Base-by-base conservation (phyloP, 495 filamentous ascomycete species). In the Parathielavia hyrcaniae region DNA sequence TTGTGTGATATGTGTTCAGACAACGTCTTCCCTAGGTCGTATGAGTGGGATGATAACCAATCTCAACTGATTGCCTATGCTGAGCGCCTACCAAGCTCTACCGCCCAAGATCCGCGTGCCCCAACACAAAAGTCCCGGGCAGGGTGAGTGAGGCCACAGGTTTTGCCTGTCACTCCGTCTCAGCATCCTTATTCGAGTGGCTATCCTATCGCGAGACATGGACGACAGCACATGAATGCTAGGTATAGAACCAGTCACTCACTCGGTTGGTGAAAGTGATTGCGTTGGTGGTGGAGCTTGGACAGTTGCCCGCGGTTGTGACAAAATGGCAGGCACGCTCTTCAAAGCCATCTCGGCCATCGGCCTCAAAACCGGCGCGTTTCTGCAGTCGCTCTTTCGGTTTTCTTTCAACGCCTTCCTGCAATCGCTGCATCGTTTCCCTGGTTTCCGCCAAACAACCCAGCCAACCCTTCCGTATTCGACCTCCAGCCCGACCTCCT, bases 241-340 rank as follows among this genome's bases (percentile, higher is more conserved):
- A n/a, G n/a, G n/a, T n/a, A 30, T 30, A 30, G 6, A 3, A 30
- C 26, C 26, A 30, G 26, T 30, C 6, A 30, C 26, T 30, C 26
- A 2, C 26, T 30, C 26, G 26, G 3, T 30, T 6, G 6, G 3
- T 20, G 41, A 23, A n/a, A 47, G 8, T 10, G 8, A 11, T 22
- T 44, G 12, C 12, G 26, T 23, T 12, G 12, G 23, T 48, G 51
- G 53, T 12, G 57, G 23, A 50, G 47, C 48, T 22, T 35, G 36
- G 46, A 19, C 19, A 30, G 45, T 13, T 51, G 10, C 13, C 6
- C 2, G 39, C 17, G 8, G 39, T 41, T 19, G 3, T 47, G 40
- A 40, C 35, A 65, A 62, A 56, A 69, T 69, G 68, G 63, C 67
- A 56, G 47, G 55, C 56, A 54, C 67, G 51, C 51, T 65, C 57